These are phyloP conservation scores for Lodderomyces parapsilosis DNA, from an alignment of 1,139 yeast species.

Conservation along the genomic window DNA sequence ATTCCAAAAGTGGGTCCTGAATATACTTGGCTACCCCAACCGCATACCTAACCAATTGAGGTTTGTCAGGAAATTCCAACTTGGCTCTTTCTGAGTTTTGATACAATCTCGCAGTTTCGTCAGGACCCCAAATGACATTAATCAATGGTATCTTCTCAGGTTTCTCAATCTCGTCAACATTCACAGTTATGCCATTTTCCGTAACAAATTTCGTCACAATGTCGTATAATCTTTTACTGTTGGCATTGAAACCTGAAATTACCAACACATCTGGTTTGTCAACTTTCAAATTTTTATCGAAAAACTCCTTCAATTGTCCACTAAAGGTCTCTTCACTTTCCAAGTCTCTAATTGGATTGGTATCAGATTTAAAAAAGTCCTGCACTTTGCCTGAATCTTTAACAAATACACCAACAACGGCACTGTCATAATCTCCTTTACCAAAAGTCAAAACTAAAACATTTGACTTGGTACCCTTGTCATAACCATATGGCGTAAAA, in stretches of 20 bases:
- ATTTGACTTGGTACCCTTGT: constrained; percentile 79
- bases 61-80: constrained; percentile 83
- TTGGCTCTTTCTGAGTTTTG: constrained; percentile 78
- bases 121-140: constrained; percentile 79
- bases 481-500: constrained; percentile 74
- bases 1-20: constrained; percentile 89
- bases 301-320: constrained; percentile 46
- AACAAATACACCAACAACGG: constrained; percentile 77
- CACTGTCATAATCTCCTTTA: constrained; percentile 80
- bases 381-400: constrained; percentile 80
- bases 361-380: constrained; percentile 76
- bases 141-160: constrained; percentile 44
- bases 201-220: constrained; percentile 58
- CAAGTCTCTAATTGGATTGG: constrained; percentile 62
- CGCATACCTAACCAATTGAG: constrained; percentile 80
- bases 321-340: constrained; percentile 55
- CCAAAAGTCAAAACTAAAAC: constrained; percentile 85
- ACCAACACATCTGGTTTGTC: constrained; percentile 83
- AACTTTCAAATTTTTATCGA: constrained; percentile 35
- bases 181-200: constrained; percentile 54
- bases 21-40: constrained; percentile 87
- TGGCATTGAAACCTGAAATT: constrained; percentile 82
- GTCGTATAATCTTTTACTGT: constrained; percentile 60
- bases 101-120: constrained; percentile 88
- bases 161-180: constrained; percentile 45